phyloP scores from a whole-genome alignment of 2,329 filamentous ascomycete species.

The Scedosporium boydii region DNA sequence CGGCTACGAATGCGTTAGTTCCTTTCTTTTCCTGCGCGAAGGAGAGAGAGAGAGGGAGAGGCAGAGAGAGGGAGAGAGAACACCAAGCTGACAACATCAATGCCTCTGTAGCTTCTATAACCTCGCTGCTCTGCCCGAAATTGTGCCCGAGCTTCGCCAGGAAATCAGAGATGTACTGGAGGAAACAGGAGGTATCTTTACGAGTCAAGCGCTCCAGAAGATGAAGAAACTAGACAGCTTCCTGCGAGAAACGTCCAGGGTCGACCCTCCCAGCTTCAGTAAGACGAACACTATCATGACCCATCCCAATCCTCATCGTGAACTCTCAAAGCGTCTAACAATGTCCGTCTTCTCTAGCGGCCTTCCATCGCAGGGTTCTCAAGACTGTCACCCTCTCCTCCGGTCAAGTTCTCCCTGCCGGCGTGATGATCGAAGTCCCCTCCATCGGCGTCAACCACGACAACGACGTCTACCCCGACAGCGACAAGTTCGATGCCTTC shows the following conservation, averaged over 20 bases:
- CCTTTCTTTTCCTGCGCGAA: not conserved
- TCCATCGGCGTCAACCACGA: constrained; percentile 34
- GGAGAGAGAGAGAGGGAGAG: not conserved
- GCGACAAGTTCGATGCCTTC: constrained; percentile 37
- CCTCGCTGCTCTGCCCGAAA: constrained; percentile 38
- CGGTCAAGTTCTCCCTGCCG: constrained; percentile 37
- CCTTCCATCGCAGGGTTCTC: constrained; percentile 41
- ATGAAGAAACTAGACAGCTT: constrained; percentile 32
- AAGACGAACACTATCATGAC: constrained; percentile 11
- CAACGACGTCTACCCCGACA: constrained; percentile 29
- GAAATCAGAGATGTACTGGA: constrained; percentile 33
- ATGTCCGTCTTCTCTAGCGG: constrained; percentile 15
- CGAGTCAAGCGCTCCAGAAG: constrained; percentile 24
- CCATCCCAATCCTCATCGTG: too few species aligned
- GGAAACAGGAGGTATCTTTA: constrained; percentile 22
- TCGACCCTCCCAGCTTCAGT: constrained; percentile 22
- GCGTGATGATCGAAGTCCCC: constrained; percentile 32
- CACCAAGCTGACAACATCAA: not conserved
- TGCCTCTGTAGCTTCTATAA: constrained; percentile 33
- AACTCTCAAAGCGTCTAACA: too few species aligned
- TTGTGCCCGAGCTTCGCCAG: constrained; percentile 38
- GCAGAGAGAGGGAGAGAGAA: not conserved
- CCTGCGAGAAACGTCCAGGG: constrained; percentile 26
- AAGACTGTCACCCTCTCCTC: constrained; percentile 42
- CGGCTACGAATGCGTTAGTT: constrained; percentile 31